Conservation (phyloP, 2,329 filamentous ascomycete genomes). For the Exserohilum rostratum region DNA sequence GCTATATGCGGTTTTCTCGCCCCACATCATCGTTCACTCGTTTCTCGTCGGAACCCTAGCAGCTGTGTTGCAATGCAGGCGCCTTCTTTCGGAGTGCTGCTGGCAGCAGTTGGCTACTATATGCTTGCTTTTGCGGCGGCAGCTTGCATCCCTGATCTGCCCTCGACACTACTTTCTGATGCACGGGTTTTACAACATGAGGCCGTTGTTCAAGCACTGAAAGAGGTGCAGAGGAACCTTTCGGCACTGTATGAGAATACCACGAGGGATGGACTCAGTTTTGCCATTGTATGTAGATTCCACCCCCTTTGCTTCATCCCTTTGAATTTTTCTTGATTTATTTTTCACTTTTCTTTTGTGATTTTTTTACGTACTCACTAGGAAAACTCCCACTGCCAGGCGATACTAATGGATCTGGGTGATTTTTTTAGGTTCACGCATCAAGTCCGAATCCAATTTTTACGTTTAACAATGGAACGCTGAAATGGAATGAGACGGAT, state of each 20-base stretch:
- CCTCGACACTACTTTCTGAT: slow-evolving; percentile 27
- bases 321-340: too few relatives aligned
- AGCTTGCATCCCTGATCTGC: slow-evolving; percentile 35
- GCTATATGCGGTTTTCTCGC: too few relatives aligned
- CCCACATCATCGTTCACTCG: too few relatives aligned
- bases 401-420: too few relatives aligned
- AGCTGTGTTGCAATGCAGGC: background rate
- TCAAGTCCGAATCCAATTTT: slow-evolving; percentile 25
- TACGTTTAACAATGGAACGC: slow-evolving; percentile 35
- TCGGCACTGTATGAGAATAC: slow-evolving; percentile 24
- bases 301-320: too few relatives aligned
- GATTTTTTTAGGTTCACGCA: slow-evolving; percentile 35
- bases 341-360: background rate
- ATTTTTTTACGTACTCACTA: too few relatives aligned
- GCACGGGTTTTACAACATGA: slow-evolving; percentile 26
- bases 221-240: slow-evolving; percentile 26
- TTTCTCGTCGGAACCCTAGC: too few relatives aligned
- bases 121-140: slow-evolving; percentile 6
- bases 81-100: slow-evolving; percentile 4
- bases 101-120: background rate
- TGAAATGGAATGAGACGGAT: slow-evolving; percentile 41
- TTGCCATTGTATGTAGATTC: slow-evolving; percentile 39
- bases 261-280: slow-evolving; percentile 38
- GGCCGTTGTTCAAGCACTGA: slow-evolving; percentile 30
- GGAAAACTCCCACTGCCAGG: too few relatives aligned